Base-by-base conservation (phyloP, 345 rosid genomes). In the Bruguiera sexangula region DNA sequence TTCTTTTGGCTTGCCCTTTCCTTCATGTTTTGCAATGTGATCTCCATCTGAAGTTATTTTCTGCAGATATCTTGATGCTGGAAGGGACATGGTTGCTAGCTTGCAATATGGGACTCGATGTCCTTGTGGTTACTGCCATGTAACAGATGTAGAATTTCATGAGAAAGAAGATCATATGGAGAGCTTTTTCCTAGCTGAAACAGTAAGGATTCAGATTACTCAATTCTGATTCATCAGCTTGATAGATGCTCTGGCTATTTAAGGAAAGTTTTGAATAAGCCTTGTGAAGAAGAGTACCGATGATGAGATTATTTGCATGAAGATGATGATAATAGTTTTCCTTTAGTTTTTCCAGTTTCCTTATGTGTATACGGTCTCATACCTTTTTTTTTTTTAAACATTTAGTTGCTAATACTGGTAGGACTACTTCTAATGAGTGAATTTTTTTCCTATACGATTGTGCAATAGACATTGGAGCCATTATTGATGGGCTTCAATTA, bases 171-270 rank as follows among this genome's bases (percentile, higher is more conserved):
- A 94, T 74, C 98, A 92, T 77, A 94, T 94, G 98, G 98, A 94
- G 79, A 94, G 98, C 82, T 94, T 94, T 82, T 94, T 94, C 86
- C 93, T 94, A 15, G 97, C 97, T n/a, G 98, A 94, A 91, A 94
- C 98, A 8, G 98, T 94, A 71, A 78, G 96, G 34, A 71, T 72
- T 67, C 64, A 50, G 37, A 67, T 29, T 53, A 60, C 48, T 65
- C 15, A 26, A 46, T 29, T 68, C 27, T 30, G 34, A 19, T 68
- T 60, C 65, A 43, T 43, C 5, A 8, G 50, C 50, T 43, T 43
- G 50, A 43, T 43, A 39, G 46, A 43, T 43, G 50, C 19, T 43
- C 50, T 18, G 0, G 50, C 15, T 3, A 43, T 13, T 43, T 43
- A 13, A 43, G 50, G 50, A 43, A 13, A 43, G 50, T 3, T 4